A percentile compares a stretch with the other conserved stretches of the same genome.
Evolutionary conservation across 768 basidiomycete genomes (phyloP).

Genomic region (Tylopilus subfusipes): DNA sequence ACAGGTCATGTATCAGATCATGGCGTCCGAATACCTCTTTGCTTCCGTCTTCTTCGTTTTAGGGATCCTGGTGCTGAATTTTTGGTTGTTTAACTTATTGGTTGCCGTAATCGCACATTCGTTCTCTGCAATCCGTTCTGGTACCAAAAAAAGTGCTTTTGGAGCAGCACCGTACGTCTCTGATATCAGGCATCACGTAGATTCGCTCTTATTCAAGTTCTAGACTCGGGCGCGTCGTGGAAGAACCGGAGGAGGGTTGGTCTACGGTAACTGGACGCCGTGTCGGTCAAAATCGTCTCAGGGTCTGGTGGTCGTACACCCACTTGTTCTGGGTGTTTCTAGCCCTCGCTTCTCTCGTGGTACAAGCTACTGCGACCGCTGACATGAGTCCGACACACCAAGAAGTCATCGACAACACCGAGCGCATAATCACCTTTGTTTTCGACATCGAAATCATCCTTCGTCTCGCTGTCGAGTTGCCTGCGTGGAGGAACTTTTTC

Average conservation of each 20-base stretch:
- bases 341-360: slow-evolving; percentile 63
- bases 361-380: slow-evolving; percentile 68
- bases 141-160: slow-evolving; percentile 90
- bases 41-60: slow-evolving; percentile 85
- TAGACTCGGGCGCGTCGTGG: slow-evolving; percentile 41
- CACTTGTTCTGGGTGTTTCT: slow-evolving; percentile 74
- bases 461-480: slow-evolving; percentile 65
- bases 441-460: slow-evolving; percentile 89
- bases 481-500: slow-evolving; percentile 83
- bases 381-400: slow-evolving; percentile 45
- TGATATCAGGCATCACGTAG: background rate
- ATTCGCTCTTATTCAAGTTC: background rate
- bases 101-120: slow-evolving; percentile 96
- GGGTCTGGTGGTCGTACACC: slow-evolving; percentile 54
- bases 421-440: slow-evolving; percentile 72
- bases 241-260: slow-evolving; percentile 67
- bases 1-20: slow-evolving; percentile 79
- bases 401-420: slow-evolving; percentile 55
- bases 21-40: slow-evolving; percentile 87
- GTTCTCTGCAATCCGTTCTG: slow-evolving; percentile 80
- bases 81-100: slow-evolving; percentile 91
- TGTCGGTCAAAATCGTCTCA: slow-evolving; percentile 45
- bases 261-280: slow-evolving; percentile 44
- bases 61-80: slow-evolving; percentile 83
- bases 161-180: slow-evolving; percentile 52